Evolutionary conservation across 2,329 filamentous ascomycete species (phyloP).

Genomic region (Xylaria sp.): DNA sequence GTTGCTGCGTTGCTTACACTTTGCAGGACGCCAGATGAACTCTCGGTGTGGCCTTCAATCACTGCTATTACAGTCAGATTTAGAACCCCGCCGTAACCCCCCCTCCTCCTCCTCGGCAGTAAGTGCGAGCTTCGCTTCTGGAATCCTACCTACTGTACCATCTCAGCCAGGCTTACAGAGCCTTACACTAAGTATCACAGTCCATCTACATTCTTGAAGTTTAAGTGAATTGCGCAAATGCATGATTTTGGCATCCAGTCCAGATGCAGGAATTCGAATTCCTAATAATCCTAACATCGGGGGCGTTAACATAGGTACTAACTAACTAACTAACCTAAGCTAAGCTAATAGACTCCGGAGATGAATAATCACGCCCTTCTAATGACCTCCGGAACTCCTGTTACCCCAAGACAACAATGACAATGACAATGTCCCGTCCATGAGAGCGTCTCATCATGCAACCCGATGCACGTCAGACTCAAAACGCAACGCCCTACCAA

Average conservation of each 20-base stretch:
- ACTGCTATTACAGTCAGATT: constrained; percentile 24
- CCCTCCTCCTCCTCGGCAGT: constrained; percentile 10
- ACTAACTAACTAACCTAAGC: too few relatives aligned
- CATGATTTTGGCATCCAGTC: constrained; percentile 4
- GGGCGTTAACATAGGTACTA: too few relatives aligned
- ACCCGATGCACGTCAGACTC: constrained; percentile 11
- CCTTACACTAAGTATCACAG: background rate
- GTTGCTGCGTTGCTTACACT: constrained; percentile 15
- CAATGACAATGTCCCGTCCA: too few relatives aligned
- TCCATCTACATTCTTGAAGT: too few relatives aligned
- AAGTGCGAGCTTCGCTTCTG: constrained; percentile 20
- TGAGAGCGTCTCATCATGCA: constrained; percentile 1
- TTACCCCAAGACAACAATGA: background rate
- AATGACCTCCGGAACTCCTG: background rate
- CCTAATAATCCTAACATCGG: background rate
- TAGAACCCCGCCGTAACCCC: constrained; percentile 15
- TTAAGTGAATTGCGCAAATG: constrained; percentile 1
- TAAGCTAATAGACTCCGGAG: constrained; percentile 5
- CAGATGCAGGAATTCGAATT: constrained; percentile 3
- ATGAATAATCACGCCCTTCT: background rate
- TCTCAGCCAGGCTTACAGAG: background rate
- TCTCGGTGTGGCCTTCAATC: constrained; percentile 24
- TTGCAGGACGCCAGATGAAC: constrained; percentile 13
- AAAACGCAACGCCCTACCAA: background rate
- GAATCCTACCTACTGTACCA: too few relatives aligned